phyloP scores from a whole-genome alignment of 441 rosid species.

The Theobroma grandiflorum region DNA sequence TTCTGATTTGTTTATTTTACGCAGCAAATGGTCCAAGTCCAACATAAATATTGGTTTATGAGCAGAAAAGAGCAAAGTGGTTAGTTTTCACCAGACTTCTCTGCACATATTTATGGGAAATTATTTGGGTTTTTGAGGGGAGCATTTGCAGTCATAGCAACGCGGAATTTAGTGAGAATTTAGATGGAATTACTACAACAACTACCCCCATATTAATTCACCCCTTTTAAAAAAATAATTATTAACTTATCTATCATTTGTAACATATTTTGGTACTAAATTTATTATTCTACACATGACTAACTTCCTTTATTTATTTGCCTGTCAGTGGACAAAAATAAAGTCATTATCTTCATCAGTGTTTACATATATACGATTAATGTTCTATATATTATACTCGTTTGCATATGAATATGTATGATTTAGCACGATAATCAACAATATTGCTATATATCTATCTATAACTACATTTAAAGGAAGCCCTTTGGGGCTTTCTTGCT shows the following conservation, averaged over 20 bases:
- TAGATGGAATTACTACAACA: conserved; percentile 13
- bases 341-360: neutral
- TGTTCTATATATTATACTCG: no score
- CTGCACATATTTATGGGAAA: conserved; percentile 17
- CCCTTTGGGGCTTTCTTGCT: no score
- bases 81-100: conserved; percentile 10
- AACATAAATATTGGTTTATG: neutral
- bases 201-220: neutral
- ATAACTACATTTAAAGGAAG: no score
- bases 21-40: neutral
- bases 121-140: neutral
- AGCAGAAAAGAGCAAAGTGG: neutral
- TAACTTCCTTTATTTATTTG: conserved; percentile 8
- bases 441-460: no score
- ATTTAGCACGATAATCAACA: no score
- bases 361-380: no score
- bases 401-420: no score
- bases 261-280: neutral
- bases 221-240: neutral
- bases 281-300: neutral
- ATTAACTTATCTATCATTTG: neutral
- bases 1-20: neutral
- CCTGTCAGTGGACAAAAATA: neutral
- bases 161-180: neutral
- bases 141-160: neutral